Base-by-base conservation (phyloP, 2,329 filamentous ascomycete species). In the Pyrenochaeta sp. region DNA sequence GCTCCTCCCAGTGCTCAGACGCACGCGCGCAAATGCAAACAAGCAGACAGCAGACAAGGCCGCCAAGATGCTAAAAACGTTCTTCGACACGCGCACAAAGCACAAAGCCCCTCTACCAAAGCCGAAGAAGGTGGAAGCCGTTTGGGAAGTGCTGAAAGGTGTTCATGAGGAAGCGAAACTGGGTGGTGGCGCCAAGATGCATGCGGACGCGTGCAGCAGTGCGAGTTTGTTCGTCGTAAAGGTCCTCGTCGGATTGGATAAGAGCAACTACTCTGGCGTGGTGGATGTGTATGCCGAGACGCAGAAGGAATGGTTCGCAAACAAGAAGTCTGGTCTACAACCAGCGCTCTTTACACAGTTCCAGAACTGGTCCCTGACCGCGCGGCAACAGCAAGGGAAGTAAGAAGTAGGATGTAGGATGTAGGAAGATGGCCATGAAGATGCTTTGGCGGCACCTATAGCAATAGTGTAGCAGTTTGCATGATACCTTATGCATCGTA, bases 11-110 rank as follows among this genome's bases (percentile, higher is more conserved):
- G 82, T 97, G 0, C 82, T 96, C n/a, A 82, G 84, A 44, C 86
- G 95, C 42, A 87, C 91, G 45, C 88, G 92, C 55, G 90, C 85
- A n/a, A 95, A 91, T 0, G 87, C 84, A 37, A 89, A 88, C 59
- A 92, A 92, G 78, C 85, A 91, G 52, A 85, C 97, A 3, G 86
- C 89, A 1, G 87, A 88, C 54, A 92, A 91, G 72, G 90, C 90
- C 0, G 85, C 85, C 61, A 85, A 85, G n/a, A 85, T 94, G 34
- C 83, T 98, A 40, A 85, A 88, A 59, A 84, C 87, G 56, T 92
- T 91, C 72, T 88, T 90, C 54, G 90, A 90, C 72, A 82, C 86
- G 64, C 90, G 80, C 68, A 81, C 72, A 51, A 80, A 81, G 66
- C 80, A 80, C 66, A 75, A 82, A 67, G 74, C 79, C 45, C 67